Evolutionary conservation across 371 early-diverging fungal species (phyloP), one percentile per base, ranked within the genome.

Genomic region (Rhizopus delemar): DNA sequence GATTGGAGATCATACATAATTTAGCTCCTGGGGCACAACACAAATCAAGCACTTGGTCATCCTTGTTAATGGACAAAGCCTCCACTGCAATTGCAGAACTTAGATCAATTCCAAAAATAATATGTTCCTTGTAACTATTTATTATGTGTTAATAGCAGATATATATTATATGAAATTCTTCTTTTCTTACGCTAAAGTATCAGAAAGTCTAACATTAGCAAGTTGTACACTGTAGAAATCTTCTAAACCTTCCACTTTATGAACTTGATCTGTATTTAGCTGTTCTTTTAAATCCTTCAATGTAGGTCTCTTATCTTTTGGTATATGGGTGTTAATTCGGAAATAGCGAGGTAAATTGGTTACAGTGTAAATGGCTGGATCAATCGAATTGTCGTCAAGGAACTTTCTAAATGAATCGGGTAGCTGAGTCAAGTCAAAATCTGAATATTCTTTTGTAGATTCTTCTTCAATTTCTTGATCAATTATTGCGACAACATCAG

Each of bases 21-120:
- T 97, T 97, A 13, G 89, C 92, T 2, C 96, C 93, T 4, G 88
- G 89, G 11, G 89, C 90, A 57, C 86, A 92, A 57, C 94, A 93
- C 11, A 93, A 60, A 73, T 93, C 93, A 15, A 93, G 71, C 3
- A 93, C 86, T 57, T 93, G 89, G 55, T 93, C 88, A 34, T 86
- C 74, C 0, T 77, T 63, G 15, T 77, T 29, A 0, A 88, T 69
- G 0, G 74, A 77, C 6, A 92, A 71, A 0, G 92, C 89, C 33
- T 70, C 63, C 3, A 80, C 81, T 61, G 91, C 63, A 57, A 92
- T 77, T 0, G 88, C 94, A 0, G 93, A 93, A 59, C 91, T 89
- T 7, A 94, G 73, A 65, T 94, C 94, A 61, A 95, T 91, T 2
- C 95, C 97, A 65, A 89, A 88, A 5, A 95, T 73, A 41, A 68